Evolutionary conservation across 2,329 filamentous ascomycete genomes (phyloP).

Genomic region (Colletotrichum tropicale): DNA sequence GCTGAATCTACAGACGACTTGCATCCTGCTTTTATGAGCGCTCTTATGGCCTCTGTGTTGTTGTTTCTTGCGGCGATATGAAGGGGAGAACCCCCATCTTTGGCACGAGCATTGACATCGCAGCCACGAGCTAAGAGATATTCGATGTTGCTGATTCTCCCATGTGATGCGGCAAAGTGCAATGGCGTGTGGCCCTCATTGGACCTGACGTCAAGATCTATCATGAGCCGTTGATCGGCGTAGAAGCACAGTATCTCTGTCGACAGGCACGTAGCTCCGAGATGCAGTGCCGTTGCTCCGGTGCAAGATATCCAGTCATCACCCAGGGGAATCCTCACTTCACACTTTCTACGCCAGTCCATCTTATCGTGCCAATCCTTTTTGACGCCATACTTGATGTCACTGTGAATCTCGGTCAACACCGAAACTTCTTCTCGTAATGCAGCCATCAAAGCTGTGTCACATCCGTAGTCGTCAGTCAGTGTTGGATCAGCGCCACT

Average conservation of each 20-base stretch:
- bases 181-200: too few species aligned
- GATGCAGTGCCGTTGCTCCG: background rate
- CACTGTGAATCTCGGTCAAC: accelerated
- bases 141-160: too few species aligned
- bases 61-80: too few species aligned
- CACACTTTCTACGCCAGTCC: background rate
- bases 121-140: too few species aligned
- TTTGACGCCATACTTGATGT: background rate
- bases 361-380: background rate
- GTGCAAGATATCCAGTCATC: too few species aligned
- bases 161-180: too few species aligned
- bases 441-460: background rate
- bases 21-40: too few species aligned
- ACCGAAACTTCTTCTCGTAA: accelerated
- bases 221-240: background rate
- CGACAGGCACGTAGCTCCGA: background rate
- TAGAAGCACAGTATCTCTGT: background rate
- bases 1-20: too few species aligned
- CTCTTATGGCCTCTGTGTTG: too few species aligned
- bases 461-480: background rate
- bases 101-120: too few species aligned
- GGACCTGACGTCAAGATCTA: background rate
- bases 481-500: background rate
- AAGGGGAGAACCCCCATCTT: too few species aligned
- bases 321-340: accelerated